Evolutionary conservation across 192 early-diverging fungal species (phyloP).

Genomic region (Coemansia sp.): DNA sequence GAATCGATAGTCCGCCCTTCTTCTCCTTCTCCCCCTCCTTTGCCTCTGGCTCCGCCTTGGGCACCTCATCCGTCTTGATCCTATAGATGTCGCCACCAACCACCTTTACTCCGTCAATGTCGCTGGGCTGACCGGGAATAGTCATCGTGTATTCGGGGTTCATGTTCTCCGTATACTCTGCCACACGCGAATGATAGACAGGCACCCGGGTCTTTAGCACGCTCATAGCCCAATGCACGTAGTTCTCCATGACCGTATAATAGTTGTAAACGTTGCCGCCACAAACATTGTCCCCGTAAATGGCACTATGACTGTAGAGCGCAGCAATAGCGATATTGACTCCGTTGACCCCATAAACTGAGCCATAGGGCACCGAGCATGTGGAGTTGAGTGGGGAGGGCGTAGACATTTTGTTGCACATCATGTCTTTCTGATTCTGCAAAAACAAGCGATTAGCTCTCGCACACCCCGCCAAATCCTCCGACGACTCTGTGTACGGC

Average conservation of each 20-base stretch:
- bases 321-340: slow-evolving; percentile 34
- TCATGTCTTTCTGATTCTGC: slow-evolving; percentile 27
- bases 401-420: slow-evolving; percentile 30
- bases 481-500: slow-evolving; percentile 1
- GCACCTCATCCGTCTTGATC: background rate
- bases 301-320: slow-evolving; percentile 44
- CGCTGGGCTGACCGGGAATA: slow-evolving; percentile 5
- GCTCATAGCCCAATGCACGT: slow-evolving; percentile 39
- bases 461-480: slow-evolving; percentile 5
- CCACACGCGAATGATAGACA: slow-evolving; percentile 24
- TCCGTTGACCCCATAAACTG: slow-evolving; percentile 23
- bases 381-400: slow-evolving; percentile 19
- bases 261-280: slow-evolving; percentile 26
- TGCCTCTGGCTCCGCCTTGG: background rate
- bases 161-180: slow-evolving; percentile 33
- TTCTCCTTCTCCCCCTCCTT: background rate
- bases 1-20: slow-evolving; percentile 1
- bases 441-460: slow-evolving; percentile 19
- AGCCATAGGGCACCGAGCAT: slow-evolving; percentile 32
- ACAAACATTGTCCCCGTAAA: slow-evolving; percentile 10
- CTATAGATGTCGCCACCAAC: slow-evolving; percentile 35
- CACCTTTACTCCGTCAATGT: slow-evolving; percentile 9
- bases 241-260: slow-evolving; percentile 42
- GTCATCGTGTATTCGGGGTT: slow-evolving; percentile 35
- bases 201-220: slow-evolving; percentile 26